These are phyloP conservation scores for Populus tremula DNA, from an alignment of 345 rosid species.

Conservation along the genomic window DNA sequence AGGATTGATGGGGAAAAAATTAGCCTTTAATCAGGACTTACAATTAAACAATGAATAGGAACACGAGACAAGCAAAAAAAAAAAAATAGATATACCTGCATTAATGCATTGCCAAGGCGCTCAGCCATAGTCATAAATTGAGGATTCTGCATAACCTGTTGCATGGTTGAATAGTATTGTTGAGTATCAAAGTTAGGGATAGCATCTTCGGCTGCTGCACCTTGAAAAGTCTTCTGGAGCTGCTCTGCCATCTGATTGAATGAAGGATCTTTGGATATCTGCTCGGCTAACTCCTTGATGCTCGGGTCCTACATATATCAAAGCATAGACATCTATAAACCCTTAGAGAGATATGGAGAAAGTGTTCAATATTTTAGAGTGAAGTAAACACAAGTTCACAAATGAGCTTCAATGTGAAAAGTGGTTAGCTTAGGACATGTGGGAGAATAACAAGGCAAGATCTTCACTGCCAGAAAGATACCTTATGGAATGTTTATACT, in stretches of 20 bases:
- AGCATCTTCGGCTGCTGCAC: slow-evolving; percentile 46
- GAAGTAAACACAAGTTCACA: not conserved
- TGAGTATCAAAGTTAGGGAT: slow-evolving; percentile 71
- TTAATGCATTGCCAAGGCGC: slow-evolving; percentile 80
- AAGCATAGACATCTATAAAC: not conserved
- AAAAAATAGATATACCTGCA: slow-evolving; percentile 51
- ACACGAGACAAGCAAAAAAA: no score
- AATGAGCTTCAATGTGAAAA: not conserved
- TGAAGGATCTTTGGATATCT: slow-evolving; percentile 88
- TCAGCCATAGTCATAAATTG: slow-evolving; percentile 95
- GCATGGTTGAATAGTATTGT: slow-evolving; percentile 78
- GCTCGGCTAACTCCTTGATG: slow-evolving; percentile 87
- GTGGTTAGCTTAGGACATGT: no score
- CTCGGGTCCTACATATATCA: slow-evolving; percentile 69
- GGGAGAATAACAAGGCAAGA: no score
- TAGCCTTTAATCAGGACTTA: slow-evolving; percentile 4
- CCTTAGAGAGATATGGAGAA: not conserved
- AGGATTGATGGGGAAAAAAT: slow-evolving; percentile 9
- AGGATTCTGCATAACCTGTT: slow-evolving; percentile 97
- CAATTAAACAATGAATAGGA: not conserved
- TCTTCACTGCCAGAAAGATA: no score
- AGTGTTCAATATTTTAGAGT: not conserved
- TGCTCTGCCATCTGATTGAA: slow-evolving; percentile 98
- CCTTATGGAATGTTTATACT: no score
- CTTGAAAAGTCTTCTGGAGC: slow-evolving; percentile 76